Evolutionary conservation across 1,139 yeast genomes (phyloP).

Genomic region (Candida tetrigidarum): DNA sequence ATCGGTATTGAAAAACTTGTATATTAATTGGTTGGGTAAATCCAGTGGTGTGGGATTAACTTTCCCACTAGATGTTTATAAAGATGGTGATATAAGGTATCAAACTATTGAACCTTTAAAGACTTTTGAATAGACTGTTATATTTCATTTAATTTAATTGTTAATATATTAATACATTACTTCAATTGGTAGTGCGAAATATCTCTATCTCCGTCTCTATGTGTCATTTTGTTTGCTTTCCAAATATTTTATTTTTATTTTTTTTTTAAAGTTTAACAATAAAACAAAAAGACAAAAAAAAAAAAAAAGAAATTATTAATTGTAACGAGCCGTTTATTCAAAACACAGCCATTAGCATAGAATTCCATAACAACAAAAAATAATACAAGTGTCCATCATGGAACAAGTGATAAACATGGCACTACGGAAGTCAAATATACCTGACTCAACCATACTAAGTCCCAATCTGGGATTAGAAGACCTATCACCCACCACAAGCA

Average conservation of each 20-base stretch:
- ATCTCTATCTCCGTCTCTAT: too few relatives aligned
- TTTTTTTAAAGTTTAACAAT: too few relatives aligned
- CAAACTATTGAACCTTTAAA: conserved; percentile 26
- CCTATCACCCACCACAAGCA: conserved; percentile 1
- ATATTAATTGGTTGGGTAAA: conserved; percentile 51
- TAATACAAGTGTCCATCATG: too few relatives aligned
- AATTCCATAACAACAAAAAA: too few relatives aligned
- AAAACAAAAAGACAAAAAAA: background rate
- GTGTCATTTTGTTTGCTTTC: background rate
- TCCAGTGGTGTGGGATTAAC: conserved; percentile 50
- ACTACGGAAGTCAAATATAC: background rate
- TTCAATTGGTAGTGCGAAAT: background rate
- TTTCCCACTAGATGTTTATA: conserved; percentile 37
- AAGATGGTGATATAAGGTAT: conserved; percentile 49
- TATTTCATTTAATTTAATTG: background rate
- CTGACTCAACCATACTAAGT: background rate
- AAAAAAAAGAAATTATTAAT: background rate
- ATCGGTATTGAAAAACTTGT: conserved; percentile 40
- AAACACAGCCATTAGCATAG: too few relatives aligned
- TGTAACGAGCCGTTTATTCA: background rate
- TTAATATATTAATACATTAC: background rate
- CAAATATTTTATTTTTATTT: background rate
- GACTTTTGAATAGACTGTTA: conserved; percentile 10
- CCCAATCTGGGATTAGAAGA: background rate
- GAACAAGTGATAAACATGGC: conserved; percentile 1